Conservation (phyloP, 2,329 filamentous ascomycete genomes). For the Microascus cirrosus region DNA sequence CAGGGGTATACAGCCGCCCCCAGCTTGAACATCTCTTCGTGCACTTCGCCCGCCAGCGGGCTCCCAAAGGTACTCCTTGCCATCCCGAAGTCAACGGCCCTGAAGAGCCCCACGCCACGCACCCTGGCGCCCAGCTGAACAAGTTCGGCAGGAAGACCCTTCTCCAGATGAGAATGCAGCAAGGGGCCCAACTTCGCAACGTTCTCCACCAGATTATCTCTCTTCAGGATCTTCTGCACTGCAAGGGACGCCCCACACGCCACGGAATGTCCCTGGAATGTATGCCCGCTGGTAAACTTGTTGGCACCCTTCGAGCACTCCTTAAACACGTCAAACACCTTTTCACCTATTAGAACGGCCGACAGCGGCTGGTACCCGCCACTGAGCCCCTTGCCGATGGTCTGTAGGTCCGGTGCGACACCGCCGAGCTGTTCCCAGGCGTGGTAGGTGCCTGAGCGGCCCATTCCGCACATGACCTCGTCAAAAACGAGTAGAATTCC, state of each 20-base stretch:
- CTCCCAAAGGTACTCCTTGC: conserved; percentile 1
- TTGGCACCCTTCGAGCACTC: conserved; percentile 25
- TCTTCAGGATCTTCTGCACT: conserved; percentile 24
- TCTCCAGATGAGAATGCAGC: conserved; percentile 15
- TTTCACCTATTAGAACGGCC: conserved; percentile 37
- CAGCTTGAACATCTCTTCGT: conserved; percentile 3
- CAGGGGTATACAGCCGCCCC: conserved; percentile 9
- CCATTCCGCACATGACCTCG: conserved; percentile 60
- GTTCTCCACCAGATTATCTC: conserved; percentile 20
- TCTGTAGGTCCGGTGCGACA: conserved; percentile 40
- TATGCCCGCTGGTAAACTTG: conserved; percentile 46
- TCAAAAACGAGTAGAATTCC: conserved; percentile 45
- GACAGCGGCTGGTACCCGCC: conserved; percentile 46
- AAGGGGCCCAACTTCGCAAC: conserved; percentile 17
- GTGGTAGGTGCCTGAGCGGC: conserved; percentile 49
- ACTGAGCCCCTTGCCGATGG: conserved; percentile 47
- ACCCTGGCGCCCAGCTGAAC: conserved; percentile 23
- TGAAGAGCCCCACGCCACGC: conserved; percentile 30
- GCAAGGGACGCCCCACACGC: conserved; percentile 24
- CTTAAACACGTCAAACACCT: conserved; percentile 35
- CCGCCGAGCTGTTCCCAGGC: conserved; percentile 50
- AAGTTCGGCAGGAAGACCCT: conserved; percentile 14
- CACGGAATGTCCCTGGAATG: conserved; percentile 32
- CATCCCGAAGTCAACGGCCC: conserved; percentile 30
- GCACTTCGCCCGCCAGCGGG: conserved; percentile 5